Conservation (phyloP, 169 alveolate species). For the Eimeria maxima region DNA sequence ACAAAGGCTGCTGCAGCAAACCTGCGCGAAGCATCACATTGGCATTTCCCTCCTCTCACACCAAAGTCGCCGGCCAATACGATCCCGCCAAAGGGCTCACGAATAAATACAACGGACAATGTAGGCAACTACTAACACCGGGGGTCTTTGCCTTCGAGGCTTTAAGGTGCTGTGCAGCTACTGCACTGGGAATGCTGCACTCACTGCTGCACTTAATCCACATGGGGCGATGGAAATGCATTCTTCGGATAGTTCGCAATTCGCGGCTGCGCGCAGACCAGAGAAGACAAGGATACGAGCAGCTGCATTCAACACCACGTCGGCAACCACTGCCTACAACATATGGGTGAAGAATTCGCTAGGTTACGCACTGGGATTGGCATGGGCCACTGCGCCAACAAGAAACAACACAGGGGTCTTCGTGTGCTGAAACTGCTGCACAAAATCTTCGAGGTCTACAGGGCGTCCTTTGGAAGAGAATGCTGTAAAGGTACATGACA, state of each 20-base stretch:
- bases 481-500: neutral
- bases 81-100: neutral
- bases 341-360: neutral
- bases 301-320: neutral
- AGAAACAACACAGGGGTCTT: slow-evolving; percentile 86
- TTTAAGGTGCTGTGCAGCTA: neutral
- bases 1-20: slow-evolving; percentile 83
- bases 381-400: slow-evolving; percentile 91
- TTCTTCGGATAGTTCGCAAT: slow-evolving; percentile 85
- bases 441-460: slow-evolving; percentile 72
- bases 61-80: neutral
- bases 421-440: slow-evolving; percentile 68
- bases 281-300: neutral
- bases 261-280: slow-evolving; percentile 53
- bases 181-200: neutral
- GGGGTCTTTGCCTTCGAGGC: neutral
- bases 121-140: neutral
- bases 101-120: neutral
- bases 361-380: slow-evolving; percentile 85
- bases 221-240: slow-evolving; percentile 88
- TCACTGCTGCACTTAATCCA: slow-evolving; percentile 90
- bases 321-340: neutral
- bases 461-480: slow-evolving; percentile 52
- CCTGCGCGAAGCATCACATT: slow-evolving; percentile 42
- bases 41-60: neutral